phyloP scores from a whole-genome alignment of 1,284 basidiomycete genomes.

The Puccinia polysora region DNA sequence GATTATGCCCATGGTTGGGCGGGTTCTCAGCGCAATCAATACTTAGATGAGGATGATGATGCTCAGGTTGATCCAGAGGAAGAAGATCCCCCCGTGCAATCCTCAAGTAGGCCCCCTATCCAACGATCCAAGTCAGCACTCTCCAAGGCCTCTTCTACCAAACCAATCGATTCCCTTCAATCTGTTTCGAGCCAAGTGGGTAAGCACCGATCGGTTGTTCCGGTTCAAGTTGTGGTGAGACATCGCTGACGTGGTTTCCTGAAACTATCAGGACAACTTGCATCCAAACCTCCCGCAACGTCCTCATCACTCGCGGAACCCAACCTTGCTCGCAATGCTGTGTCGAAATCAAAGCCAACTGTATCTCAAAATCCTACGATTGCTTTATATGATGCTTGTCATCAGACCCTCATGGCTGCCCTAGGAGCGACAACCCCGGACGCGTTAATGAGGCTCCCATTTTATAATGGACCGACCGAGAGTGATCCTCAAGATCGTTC shows the following conservation, averaged over 20 bases:
- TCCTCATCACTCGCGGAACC: constrained; percentile 8
- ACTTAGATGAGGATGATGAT: constrained; percentile 22
- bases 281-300: constrained; percentile 11
- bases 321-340: neutral
- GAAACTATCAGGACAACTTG: neutral
- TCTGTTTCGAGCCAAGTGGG: too few relatives aligned
- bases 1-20: constrained; percentile 19
- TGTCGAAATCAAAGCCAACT: constrained; percentile 51
- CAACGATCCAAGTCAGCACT: too few relatives aligned
- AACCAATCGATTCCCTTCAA: too few relatives aligned
- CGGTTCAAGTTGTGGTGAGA: neutral
- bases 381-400: constrained; percentile 36
- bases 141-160: too few relatives aligned
- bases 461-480: constrained; percentile 19
- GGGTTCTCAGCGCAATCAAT: constrained; percentile 7
- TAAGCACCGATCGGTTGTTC: too few relatives aligned
- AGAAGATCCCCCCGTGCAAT: constrained; percentile 28
- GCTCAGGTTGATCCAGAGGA: constrained; percentile 40
- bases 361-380: constrained; percentile 36
- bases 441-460: constrained; percentile 30
- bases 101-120: too few relatives aligned
- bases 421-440: constrained; percentile 27
- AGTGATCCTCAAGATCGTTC: constrained; percentile 4
- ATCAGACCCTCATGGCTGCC: constrained; percentile 34
- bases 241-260: neutral